Evolutionary conservation across 2,329 filamentous ascomycete species (phyloP), one percentile per base, ranked within the genome.

Genomic region (Atkinsonella hypoxylon): DNA sequence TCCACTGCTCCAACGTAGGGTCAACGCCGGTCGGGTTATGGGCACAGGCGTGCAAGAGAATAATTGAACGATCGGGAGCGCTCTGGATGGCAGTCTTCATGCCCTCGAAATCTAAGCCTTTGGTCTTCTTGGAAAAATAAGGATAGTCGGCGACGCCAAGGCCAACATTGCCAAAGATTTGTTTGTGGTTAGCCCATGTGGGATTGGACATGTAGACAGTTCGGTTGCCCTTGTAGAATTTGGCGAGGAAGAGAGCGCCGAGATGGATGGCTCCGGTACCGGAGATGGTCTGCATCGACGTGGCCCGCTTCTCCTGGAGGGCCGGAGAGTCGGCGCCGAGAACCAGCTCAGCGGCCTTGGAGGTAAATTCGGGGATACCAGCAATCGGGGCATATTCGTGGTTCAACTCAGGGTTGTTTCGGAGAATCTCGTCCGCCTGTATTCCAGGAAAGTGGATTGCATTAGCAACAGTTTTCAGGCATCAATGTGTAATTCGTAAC

Each of bases 1-100:
- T 88, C 93, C 93, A 98, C 73, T 98, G 93, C 49, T 91, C 88
- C 58, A 85, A 76, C 18, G 90, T 95, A 8, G 90, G 90, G 70
- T 98, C 93, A 56, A 98, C 90, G 53, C 93, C 93, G 1, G 93
- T 98, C 36, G 93, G 93, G 75, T 98, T 98, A 76, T 98, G 93
- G 38, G 93, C 93, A 67, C 93, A 98, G 56, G 89, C 87, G 71
- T 97, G 93, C 39, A 97, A 80, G 43, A 97, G 78, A 67, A 98
- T 83, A 67, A 98, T 82, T 65, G 87, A 91, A 59, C 82, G 82
- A 48, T 86, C 76, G 3, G 88, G 84, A 8, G 91, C 90, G 34
- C 75, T 71, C 54, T 79, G 68, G 48, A 97, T 74, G 34, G 85
- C 70, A 46, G 72, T 67, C 66, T 88, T 81, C 85, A 97, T 90